Evolutionary conservation across 2,329 filamentous ascomycete genomes (phyloP).

Genomic region (Talaromyces rugulosus): DNA sequence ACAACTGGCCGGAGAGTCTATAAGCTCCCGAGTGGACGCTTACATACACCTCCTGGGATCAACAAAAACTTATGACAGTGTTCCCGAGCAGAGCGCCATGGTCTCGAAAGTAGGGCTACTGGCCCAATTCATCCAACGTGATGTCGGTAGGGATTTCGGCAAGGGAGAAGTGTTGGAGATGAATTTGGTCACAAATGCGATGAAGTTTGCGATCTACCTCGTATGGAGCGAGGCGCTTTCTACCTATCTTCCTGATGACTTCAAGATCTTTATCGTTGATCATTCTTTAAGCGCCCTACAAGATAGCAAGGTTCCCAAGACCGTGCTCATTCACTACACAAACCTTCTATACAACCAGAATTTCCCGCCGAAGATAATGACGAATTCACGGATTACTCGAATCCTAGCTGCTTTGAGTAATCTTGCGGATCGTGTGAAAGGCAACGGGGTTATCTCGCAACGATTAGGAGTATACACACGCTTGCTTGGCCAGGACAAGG

Average conservation of each 20-base stretch:
- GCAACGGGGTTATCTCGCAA: constrained; percentile 75
- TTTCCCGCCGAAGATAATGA: constrained; percentile 72
- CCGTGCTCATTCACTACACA: constrained; percentile 73
- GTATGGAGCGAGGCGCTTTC: constrained; percentile 70
- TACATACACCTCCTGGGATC: constrained; percentile 75
- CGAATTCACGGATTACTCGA: constrained; percentile 62
- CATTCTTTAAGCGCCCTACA: constrained; percentile 71
- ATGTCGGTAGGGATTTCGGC: constrained; percentile 62
- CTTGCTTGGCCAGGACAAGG: constrained; percentile 66
- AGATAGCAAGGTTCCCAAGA: constrained; percentile 66
- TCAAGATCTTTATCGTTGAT: constrained; percentile 75
- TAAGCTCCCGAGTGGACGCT: constrained; percentile 72
- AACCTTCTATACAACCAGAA: constrained; percentile 76
- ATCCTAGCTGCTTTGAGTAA: constrained; percentile 67
- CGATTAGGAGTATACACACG: constrained; percentile 75
- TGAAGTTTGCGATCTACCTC: constrained; percentile 73
- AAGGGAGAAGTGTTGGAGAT: constrained; percentile 56
- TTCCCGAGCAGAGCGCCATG: constrained; percentile 70
- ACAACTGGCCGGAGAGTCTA: constrained; percentile 71
- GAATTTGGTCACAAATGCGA: constrained; percentile 69
- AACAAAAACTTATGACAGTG: constrained; percentile 74
- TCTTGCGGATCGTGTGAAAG: constrained; percentile 68
- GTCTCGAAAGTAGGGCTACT: constrained; percentile 72
- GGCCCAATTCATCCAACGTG: constrained; percentile 77
- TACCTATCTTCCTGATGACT: constrained; percentile 69